Percentiles rank a stretch among this genome's conserved stretches.
Conservation (phyloP, 2,329 filamentous ascomycete species). For the Lizonia empirigonia region DNA sequence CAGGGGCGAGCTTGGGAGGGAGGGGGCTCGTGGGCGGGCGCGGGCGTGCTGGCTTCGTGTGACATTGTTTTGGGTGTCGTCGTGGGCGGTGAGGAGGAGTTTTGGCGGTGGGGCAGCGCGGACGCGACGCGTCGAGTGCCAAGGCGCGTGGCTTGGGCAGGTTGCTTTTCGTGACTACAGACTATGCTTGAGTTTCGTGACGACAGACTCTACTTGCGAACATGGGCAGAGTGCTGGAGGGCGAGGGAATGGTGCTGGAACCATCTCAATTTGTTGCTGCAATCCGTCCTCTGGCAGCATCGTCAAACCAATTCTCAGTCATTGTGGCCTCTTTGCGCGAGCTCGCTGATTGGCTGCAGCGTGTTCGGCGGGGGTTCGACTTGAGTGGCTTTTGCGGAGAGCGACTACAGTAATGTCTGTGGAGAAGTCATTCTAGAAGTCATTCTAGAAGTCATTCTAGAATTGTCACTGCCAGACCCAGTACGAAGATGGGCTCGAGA, state of each 20-base stretch:
- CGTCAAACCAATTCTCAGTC: too few relatives aligned
- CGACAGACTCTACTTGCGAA: too few relatives aligned
- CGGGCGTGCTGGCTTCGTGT: conserved; percentile 32
- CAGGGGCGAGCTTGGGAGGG: conserved; percentile 73
- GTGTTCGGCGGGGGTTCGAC: not conserved
- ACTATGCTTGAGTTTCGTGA: too few relatives aligned
- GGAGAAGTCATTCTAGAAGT: too few relatives aligned
- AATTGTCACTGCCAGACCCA: not conserved
- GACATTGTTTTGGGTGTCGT: conserved; percentile 23
- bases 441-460: too few relatives aligned
- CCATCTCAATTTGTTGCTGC: too few relatives aligned
- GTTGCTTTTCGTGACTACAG: not conserved
- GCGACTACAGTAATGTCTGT: too few relatives aligned
- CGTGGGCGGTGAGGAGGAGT: conserved; percentile 22
- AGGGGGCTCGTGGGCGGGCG: conserved; percentile 53
- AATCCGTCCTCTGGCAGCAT: too few relatives aligned
- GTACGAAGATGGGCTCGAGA: not conserved
- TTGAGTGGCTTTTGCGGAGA: not conserved
- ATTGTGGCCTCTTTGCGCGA: too few relatives aligned
- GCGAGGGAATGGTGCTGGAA: too few relatives aligned
- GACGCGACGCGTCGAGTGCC: conserved; percentile 2
- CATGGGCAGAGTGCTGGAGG: too few relatives aligned
- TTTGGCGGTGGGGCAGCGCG: conserved; percentile 4
- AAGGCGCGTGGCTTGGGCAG: conserved; percentile 4
- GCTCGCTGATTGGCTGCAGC: not conserved